These are phyloP conservation scores for Acer yangbiense DNA, from an alignment of 345 rosid species.

Conservation along the genomic window DNA sequence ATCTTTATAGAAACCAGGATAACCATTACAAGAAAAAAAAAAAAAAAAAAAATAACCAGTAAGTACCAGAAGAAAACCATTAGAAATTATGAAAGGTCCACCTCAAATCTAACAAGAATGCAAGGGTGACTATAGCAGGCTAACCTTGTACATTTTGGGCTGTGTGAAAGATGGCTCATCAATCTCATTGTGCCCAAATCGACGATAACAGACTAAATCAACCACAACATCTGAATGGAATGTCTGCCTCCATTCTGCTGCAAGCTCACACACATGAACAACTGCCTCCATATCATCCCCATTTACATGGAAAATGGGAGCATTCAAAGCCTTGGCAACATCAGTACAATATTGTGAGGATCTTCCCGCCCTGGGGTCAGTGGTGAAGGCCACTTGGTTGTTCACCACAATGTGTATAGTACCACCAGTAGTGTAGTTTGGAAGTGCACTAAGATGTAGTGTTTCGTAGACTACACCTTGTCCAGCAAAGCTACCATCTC, in stretches of 20 bases:
- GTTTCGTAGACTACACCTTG: conserved; percentile 91
- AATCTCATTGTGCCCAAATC: conserved; percentile 85
- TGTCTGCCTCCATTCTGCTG: conserved; percentile 88
- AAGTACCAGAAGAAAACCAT: not conserved
- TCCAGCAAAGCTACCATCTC: conserved; percentile 91
- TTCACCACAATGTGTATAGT: conserved; percentile 85
- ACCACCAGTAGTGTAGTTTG: conserved; percentile 77
- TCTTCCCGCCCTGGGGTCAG: conserved; percentile 78
- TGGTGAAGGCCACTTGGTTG: conserved; percentile 89
- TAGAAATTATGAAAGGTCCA: not conserved
- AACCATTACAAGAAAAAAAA: not conserved
- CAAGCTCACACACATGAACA: conserved; percentile 77
- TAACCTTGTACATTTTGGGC: conserved; percentile 82
- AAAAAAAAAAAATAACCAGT: not conserved
- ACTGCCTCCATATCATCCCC: conserved; percentile 85
- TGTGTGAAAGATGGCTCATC: conserved; percentile 86
- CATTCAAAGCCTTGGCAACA: conserved; percentile 84
- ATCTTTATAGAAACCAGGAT: not conserved
- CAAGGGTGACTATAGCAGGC: conserved; percentile 11
- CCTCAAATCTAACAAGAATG: conserved; percentile 17
- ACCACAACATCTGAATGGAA: conserved; percentile 85
- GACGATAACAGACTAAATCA: conserved; percentile 76
- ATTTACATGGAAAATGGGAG: conserved; percentile 79
- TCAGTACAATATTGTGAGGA: conserved; percentile 89
- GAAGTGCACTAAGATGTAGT: conserved; percentile 88